phyloP scores from a whole-genome alignment of 176 grass and related monocot species.

The Cymbopogon citratus region DNA sequence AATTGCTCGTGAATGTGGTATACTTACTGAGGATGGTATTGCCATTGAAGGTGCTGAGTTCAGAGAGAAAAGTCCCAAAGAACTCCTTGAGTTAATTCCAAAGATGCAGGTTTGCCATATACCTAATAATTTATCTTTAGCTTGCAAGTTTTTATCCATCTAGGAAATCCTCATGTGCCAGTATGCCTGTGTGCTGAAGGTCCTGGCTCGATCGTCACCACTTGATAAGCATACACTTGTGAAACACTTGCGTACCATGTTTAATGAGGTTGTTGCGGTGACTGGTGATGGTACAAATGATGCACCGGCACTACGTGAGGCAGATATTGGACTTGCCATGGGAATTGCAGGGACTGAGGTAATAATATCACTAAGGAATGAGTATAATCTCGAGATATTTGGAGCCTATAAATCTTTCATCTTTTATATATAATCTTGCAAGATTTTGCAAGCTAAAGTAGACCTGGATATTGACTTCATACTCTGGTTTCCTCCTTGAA shows the following conservation, averaged over 20 bases:
- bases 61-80: constrained; percentile 53
- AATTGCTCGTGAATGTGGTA: constrained; percentile 67
- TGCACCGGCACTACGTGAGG: constrained; percentile 84
- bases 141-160: constrained; percentile 12
- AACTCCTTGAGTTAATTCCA: constrained; percentile 80
- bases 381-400: not conserved
- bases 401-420: not conserved
- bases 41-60: constrained; percentile 67
- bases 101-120: constrained; percentile 75
- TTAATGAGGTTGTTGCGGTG: constrained; percentile 91
- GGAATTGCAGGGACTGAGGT: constrained; percentile 95
- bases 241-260: constrained; percentile 58
- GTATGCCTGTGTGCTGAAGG: constrained; percentile 40
- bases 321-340: constrained; percentile 99
- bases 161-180: constrained; percentile 17
- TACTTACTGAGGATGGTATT: constrained; percentile 63
- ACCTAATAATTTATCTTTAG: constrained; percentile 8
- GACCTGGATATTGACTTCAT: not conserved
- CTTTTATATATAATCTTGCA: not conserved
- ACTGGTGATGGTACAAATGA: constrained; percentile 98
- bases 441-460: not conserved
- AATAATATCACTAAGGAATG: not conserved
- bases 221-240: constrained; percentile 82
- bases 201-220: constrained; percentile 81
- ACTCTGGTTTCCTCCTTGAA: not conserved